Base-by-base conservation (phyloP, 148 eudicot species). In the Spergularia marina region DNA sequence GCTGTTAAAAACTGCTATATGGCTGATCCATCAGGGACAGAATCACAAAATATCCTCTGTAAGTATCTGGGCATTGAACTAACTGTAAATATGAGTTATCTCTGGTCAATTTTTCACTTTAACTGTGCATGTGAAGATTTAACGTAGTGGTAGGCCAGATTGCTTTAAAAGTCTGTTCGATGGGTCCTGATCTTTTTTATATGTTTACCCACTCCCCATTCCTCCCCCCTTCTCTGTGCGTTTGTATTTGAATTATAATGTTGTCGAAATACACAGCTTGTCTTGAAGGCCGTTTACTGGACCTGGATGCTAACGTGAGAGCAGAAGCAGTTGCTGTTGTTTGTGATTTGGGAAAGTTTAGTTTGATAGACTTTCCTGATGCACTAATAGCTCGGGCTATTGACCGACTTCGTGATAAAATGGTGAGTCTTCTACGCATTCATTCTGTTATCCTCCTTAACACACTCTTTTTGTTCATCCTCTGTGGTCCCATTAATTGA, bases 361-460 rank as follows among this genome's bases (percentile, higher is more conserved):
- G 78, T 79, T 75, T 86, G 73, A 87, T 83, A 66, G 70, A 55
- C 49, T 74, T 86, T 65, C 91, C 91, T 6, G 78, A 83, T 79
- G 81, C 78, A 55, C 80, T 89, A 52, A 76, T 95, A 55, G 67
- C 77, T 85, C 86, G 73, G 70, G 89, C 85, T 75, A 82, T 87
- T 49, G 91, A 92, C 73, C 79, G 98, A 69, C 94, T 95, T 71
- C 94, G 97, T 70, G 99, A 95, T 79, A 95, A 91, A 82, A 89
- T 86, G 97, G 99, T 89, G 78, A 60, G 30, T 71, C 49, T 76
- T 44, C 70, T 75, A 53, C 68, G 59, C 8, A 25, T 39, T 7
- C 68, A 52, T 51, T 75, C 15, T 5, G 6, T 58, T 41, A 72
- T 59, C 34, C 59, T 64, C 30, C 16, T 15, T 72, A 72, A 51